These are phyloP conservation scores for Mimosa pudica DNA, from an alignment of 306 rosid species.

Conservation along the genomic window DNA sequence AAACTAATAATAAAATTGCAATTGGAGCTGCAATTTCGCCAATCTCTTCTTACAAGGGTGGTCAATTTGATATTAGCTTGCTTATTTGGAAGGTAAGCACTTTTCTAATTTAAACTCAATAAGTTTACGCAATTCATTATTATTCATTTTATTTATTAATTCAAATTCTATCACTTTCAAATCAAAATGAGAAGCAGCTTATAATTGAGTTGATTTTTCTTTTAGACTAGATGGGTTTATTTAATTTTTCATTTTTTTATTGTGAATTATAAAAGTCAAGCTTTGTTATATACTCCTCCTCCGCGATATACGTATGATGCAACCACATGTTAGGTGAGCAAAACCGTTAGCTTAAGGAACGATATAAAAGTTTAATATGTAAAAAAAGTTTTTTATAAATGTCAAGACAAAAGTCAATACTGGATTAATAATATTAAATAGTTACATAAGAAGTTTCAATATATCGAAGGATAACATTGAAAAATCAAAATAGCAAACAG, in stretches of 20 bases:
- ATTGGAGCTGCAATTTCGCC: slow-evolving; percentile 84
- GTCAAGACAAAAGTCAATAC: background rate
- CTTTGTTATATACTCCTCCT: slow-evolving; percentile 25
- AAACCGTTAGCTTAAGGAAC: background rate
- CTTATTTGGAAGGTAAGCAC: slow-evolving; percentile 82
- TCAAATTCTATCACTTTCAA: background rate
- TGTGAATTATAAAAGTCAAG: slow-evolving; percentile 39
- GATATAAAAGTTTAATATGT: background rate
- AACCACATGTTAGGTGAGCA: background rate
- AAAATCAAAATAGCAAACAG: no score
- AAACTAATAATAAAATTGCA: slow-evolving; percentile 65
- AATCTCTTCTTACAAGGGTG: slow-evolving; percentile 62
- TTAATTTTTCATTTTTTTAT: background rate
- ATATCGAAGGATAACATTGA: no score
- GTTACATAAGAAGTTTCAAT: background rate
- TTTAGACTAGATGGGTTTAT: background rate
- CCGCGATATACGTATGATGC: background rate
- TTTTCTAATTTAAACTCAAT: background rate
- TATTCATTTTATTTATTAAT: background rate
- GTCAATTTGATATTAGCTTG: slow-evolving; percentile 74
- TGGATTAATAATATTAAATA: background rate
- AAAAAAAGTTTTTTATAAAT: background rate
- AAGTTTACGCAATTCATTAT: background rate
- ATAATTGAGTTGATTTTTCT: no score
- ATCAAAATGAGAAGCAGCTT: background rate